Conservation (phyloP, 768 basidiomycete species). For the Auriculariales sp. region DNA sequence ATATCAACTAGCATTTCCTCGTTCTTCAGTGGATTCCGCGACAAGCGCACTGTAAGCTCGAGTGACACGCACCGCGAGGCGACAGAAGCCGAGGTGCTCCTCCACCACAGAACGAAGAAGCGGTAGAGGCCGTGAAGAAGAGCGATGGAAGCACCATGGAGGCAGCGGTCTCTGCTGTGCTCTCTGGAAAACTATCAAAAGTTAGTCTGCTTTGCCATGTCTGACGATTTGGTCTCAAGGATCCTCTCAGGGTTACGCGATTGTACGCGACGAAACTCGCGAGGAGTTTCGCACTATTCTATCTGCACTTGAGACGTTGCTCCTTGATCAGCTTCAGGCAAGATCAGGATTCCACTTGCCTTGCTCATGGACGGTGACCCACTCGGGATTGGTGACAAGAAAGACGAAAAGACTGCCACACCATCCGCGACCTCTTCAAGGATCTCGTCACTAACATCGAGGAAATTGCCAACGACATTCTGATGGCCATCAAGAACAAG, state of each 20-base stretch:
- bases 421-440: not conserved
- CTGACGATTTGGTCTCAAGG: too few relatives aligned
- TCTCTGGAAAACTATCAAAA: not conserved
- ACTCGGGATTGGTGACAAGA: not conserved
- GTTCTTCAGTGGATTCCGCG: not conserved
- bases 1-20: not conserved
- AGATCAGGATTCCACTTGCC: not conserved
- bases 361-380: not conserved
- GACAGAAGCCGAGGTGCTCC: not conserved
- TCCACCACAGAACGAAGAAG: not conserved
- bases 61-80: not conserved
- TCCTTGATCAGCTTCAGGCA: not conserved
- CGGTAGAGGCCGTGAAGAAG: not conserved
- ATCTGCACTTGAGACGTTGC: not conserved
- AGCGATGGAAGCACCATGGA: not conserved
- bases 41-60: not conserved
- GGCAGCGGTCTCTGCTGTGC: not conserved
- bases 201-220: not conserved
- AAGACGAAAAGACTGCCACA: not conserved
- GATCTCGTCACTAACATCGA: not conserved
- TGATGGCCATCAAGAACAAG: constrained; percentile 1
- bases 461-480: not conserved
- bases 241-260: not conserved
- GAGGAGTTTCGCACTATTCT: not conserved
- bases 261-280: not conserved